Percentiles rank a stretch among this genome's conserved stretches.
These are phyloP conservation scores for Neurospora sublineolata DNA, from an alignment of 495 filamentous ascomycete genomes.

Conservation along the genomic window DNA sequence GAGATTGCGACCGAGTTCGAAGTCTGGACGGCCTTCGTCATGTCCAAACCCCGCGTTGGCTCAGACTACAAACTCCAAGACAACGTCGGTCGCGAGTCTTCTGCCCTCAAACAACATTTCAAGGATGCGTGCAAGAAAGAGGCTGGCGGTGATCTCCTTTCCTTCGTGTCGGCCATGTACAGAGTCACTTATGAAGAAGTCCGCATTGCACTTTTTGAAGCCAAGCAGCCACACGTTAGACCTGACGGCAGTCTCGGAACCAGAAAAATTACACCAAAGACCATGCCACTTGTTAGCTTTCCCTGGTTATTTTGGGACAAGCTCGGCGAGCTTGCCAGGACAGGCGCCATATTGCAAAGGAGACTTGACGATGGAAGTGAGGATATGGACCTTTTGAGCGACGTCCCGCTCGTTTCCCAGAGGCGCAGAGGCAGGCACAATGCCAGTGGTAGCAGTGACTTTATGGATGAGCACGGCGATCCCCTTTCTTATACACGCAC, in stretches of 20 bases:
- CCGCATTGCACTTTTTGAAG: constrained; percentile 38
- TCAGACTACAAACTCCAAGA: constrained; percentile 82
- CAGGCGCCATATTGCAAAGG: background rate
- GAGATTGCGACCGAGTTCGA: constrained; percentile 87
- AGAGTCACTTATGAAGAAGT: constrained; percentile 64
- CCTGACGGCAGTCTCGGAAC: constrained; percentile 23
- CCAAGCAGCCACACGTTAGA: constrained; percentile 24
- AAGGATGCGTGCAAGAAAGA: constrained; percentile 49
- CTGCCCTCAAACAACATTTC: constrained; percentile 53
- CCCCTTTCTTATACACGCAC: constrained; percentile 8
- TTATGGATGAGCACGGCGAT: background rate
- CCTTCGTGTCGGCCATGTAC: constrained; percentile 81
- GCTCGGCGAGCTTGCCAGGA: constrained; percentile 57
- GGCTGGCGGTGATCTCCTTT: constrained; percentile 51
- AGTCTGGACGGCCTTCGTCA: constrained; percentile 72
- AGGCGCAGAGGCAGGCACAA: background rate
- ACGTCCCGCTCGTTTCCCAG: background rate
- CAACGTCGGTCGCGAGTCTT: constrained; percentile 56
- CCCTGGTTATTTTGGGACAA: constrained; percentile 77
- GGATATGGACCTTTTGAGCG: background rate
- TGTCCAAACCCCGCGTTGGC: constrained; percentile 52
- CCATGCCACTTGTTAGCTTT: constrained; percentile 79
- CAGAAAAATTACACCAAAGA: constrained; percentile 29
- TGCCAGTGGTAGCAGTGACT: background rate
- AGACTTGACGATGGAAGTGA: background rate